Base-by-base conservation (phyloP, 2,329 filamentous ascomycete genomes). In the Xylaria sp. region DNA sequence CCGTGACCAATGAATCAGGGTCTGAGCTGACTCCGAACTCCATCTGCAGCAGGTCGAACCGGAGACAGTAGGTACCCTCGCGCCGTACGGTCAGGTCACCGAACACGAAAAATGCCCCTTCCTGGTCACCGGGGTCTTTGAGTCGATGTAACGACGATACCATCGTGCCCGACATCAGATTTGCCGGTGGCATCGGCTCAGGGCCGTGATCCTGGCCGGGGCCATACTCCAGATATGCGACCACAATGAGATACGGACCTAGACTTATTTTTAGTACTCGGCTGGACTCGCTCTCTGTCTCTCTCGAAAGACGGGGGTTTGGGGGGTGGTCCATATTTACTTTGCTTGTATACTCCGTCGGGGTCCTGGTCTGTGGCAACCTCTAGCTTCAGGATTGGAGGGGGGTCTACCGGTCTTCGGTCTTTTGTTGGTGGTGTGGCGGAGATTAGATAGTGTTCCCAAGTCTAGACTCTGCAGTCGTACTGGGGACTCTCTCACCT, bases 71-170 rank as follows among this genome's bases (percentile, higher is more conserved):
- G 18, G 78, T 80, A 35, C 92, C 92, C 67, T 89, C 84, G 23
- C 85, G 79, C 70, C 88, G 88, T 61, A 93, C 85, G 0, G 90
- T 94, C 19, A 96, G 79, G 73, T 96, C 91, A 4, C 89, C 89
- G 73, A 95, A 96, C n/a, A 96, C 87, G 69, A 96, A 96, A 75
- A 92, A 95, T 0, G 87, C 91, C 9, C 89, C 89, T 73, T 94
- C 90, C 76, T 78, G 79, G 69, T 92, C 92, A 68, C 88, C 81
- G 2, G 84, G 80, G 70, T 95, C 90, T 72, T 94, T 93, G 57
- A 95, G 77, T 57, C 90, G 83, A 73, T 95, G 90, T 53, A 94
- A 79, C 7, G 91, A 95, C 1, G 91, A 95, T 4, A 90, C 87
- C 48, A 89, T 78, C 4, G 88, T 89, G 7, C 91, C 91, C 44